Percentiles rank a stretch among this genome's conserved stretches.
Evolutionary conservation across 2,329 filamentous ascomycete genomes (phyloP).

Genomic region (Aureobasidium sp.): DNA sequence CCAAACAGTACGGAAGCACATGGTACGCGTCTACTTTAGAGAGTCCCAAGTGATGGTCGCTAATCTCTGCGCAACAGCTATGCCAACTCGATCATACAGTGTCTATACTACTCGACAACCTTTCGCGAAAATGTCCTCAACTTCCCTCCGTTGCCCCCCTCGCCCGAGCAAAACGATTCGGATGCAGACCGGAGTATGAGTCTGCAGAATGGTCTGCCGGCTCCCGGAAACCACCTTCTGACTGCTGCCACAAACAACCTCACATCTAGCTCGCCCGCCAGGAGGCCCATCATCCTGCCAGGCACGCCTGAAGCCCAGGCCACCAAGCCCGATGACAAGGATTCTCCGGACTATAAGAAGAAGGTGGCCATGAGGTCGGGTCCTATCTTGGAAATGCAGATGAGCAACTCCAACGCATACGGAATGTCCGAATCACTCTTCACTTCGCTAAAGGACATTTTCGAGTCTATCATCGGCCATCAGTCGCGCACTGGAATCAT

Average conservation of each 20-base stretch:
- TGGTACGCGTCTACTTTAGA: constrained; percentile 54
- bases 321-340: constrained; percentile 74
- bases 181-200: constrained; percentile 25
- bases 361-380: constrained; percentile 85
- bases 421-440: constrained; percentile 94
- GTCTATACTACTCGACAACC: constrained; percentile 86
- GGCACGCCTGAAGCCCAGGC: constrained; percentile 16
- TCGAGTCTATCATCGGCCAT: constrained; percentile 78
- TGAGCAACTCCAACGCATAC: constrained; percentile 71
- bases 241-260: constrained; percentile 12
- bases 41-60: not conserved
- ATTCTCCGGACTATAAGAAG: constrained; percentile 96
- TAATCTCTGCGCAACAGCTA: constrained; percentile 53
- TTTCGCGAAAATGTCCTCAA: constrained; percentile 93
- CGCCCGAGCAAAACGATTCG: not conserved
- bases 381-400: constrained; percentile 75
- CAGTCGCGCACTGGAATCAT: constrained; percentile 78
- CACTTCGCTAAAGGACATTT: constrained; percentile 91
- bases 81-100: constrained; percentile 97
- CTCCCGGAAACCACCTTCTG: constrained; percentile 31
- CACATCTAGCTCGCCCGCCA: constrained; percentile 16
- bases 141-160: constrained; percentile 50
- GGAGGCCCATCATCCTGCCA: constrained; percentile 16
- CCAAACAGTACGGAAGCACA: constrained; percentile 81
- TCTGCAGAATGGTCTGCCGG: constrained; percentile 42